Evolutionary conservation across 352 stramenopile species (phyloP), one percentile per base, ranked within the genome.

Genomic region (Globisporangium mamillatum): DNA sequence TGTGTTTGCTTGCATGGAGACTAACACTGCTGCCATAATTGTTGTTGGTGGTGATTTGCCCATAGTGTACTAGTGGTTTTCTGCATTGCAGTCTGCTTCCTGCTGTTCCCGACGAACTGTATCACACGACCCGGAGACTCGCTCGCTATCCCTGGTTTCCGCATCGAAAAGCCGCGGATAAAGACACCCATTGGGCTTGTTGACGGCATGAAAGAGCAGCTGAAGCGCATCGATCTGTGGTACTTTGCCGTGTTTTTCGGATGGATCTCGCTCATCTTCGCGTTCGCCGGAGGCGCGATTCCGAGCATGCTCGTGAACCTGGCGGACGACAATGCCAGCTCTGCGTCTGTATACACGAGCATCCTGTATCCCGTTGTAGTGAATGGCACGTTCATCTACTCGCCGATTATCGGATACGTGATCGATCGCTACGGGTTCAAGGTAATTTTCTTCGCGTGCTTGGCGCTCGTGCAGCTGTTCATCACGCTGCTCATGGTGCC

Each of bases 371-470:
- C 86, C 16, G 64, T 92, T 65, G 59, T 94, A 3, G 84, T 92
- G 66, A 94, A 94, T 53, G 83, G 84, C 4, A 94, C 86, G 27
- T 94, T 92, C 67, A 73, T 89, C 20, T 94, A 93, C 60, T 91
- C 86, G 7, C 83, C 86, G 18, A 29, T 90, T 0, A 73, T 94
- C 24, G 86, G 86, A 22, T 92, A 89, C 46, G 68, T 83, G 24
- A 94, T 94, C 62, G 86, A 94, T 58, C 81, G 77, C 61, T 92
- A 88, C 44, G 86, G 86, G 9, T 94, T 94, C 74, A 91, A 90
- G 68, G 66, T 83, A 32, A 82, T 94, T 27, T 94, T 93, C 68
- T 64, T 81, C 4, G 77, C 75, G 9, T 90, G 82, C 18, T 75
- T 94, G 12, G 71, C 74, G 10, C 73, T 94, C 41, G 81, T 87